Evolutionary conservation across 2,329 filamentous ascomycete species (phyloP).

Genomic region (Madurella mycetomatis): DNA sequence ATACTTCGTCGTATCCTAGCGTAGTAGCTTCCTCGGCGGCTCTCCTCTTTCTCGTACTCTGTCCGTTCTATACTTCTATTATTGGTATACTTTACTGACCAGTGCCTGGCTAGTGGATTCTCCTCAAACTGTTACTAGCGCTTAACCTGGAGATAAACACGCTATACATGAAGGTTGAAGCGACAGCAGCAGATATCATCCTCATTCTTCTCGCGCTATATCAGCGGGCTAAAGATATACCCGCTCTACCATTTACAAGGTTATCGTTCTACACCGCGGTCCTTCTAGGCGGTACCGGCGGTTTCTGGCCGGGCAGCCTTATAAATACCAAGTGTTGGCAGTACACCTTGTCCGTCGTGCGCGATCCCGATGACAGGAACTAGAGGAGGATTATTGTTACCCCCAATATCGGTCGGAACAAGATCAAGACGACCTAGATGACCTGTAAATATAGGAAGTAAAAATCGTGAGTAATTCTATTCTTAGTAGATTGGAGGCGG

Average conservation of each 20-base stretch:
- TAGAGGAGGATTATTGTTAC: background rate
- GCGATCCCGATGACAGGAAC: conserved; percentile 6
- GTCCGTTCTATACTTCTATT: background rate
- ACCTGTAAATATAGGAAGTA: conserved; percentile 9
- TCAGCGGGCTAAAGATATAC: conserved; percentile 9
- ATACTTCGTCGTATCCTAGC: conserved; percentile 1
- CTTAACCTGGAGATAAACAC: background rate
- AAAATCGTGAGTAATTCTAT: conserved; percentile 8
- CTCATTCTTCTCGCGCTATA: conserved; percentile 11
- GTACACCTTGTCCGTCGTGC: conserved; percentile 7
- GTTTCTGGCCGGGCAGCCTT: conserved; percentile 7
- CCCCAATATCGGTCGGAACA: conserved; percentile 5
- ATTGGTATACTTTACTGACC: conserved; percentile 6
- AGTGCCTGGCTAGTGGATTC: conserved; percentile 9
- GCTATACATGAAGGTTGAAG: conserved; percentile 5
- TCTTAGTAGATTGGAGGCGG: conserved; percentile 8
- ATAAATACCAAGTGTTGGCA: conserved; percentile 1
- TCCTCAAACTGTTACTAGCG: background rate
- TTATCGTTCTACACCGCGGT: background rate
- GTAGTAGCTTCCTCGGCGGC: conserved; percentile 1
- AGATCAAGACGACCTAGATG: conserved; percentile 5
- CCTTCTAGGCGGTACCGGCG: background rate
- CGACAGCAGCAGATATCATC: conserved; percentile 9
- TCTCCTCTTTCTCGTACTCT: background rate
- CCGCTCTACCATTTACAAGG: conserved; percentile 1